Base-by-base conservation (phyloP, 192 early-diverging fungal species). In the Oehlia diaphana region DNA sequence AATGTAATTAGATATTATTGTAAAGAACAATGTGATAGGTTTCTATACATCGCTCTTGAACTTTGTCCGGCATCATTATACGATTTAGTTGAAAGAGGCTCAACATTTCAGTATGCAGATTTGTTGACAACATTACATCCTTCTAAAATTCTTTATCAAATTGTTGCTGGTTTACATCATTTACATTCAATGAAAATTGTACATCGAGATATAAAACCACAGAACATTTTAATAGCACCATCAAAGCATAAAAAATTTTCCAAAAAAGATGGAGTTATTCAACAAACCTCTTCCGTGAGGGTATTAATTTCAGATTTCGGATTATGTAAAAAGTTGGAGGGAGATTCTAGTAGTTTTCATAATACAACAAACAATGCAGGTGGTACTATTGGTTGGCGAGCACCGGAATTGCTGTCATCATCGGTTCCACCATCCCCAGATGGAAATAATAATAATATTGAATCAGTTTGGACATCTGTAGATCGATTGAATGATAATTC, bases 251-350 rank as follows among this genome's bases (percentile, higher is more conserved):
- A 83, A 66, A 79, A 78, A 28, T 82, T 83, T 78, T 78, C 74
- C 49, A 73, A 73, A 21, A 82, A 83, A 33, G 66, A 82, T 66
- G 81, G 72, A 74, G 74, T 80, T 23, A 79, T 75, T 1, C 81
- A 85, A 28, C 35, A 77, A 28, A 39, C 72, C 3, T 63, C 65
- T 4, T 62, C 81, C 13, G 88, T 88, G 79, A 93, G 89, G 71
- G 92, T 98, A 2, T 85, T 98, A 73, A 96, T 99, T 37, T 96
- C 96, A 14, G 98, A 99, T 82, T 99, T 99, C 89, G 98, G 98
- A 39, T 87, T 99, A 74, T 96, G 95, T 64, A 95, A 97, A 77
- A 95, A 96, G 50, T 85, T 99, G 26, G 96, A 96, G 65, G 95
- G 94, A 63, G 95, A 97, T 79, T 95, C 97, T 78, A 95, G 92